A percentile compares a stretch with the other conserved stretches of the same genome.
Evolutionary conservation across 805 yeast species (phyloP).

Genomic region (Candida chauliodis): DNA sequence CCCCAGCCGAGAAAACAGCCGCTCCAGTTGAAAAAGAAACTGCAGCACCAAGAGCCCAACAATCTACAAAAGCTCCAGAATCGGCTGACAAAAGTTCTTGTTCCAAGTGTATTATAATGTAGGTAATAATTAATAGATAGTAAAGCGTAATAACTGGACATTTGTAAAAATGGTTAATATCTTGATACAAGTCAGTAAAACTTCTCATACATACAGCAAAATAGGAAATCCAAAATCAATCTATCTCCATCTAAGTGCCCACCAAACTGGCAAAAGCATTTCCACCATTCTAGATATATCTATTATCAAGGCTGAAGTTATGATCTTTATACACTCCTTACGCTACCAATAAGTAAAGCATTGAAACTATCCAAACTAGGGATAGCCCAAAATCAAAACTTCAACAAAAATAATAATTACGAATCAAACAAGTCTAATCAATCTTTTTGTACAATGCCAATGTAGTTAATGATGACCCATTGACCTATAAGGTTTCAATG

Average conservation of each 20-base stretch:
- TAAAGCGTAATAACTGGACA: too few relatives aligned
- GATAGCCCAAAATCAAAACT: not conserved
- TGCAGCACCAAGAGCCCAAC: constrained; percentile 10
- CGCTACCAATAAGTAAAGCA: not conserved
- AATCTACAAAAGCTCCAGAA: constrained; percentile 10
- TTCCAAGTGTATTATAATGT: constrained; percentile 9
- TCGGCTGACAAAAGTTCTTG: constrained; percentile 9
- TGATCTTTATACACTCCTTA: constrained; percentile 1
- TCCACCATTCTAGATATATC: too few relatives aligned
- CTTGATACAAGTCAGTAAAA: too few relatives aligned
- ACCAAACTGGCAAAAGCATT: too few relatives aligned
- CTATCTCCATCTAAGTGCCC: too few relatives aligned
- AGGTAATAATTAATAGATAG: constrained; percentile 1
- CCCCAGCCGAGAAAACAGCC: not conserved
- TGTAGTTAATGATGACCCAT: not conserved
- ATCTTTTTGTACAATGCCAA: too few relatives aligned
- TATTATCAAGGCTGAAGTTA: too few relatives aligned
- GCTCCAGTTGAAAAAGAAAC: constrained; percentile 5
- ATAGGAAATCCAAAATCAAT: too few relatives aligned
- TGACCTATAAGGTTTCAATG: not conserved
- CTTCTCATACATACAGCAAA: too few relatives aligned
- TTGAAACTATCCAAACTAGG: constrained; percentile 1
- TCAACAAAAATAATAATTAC: not conserved
- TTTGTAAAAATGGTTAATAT: too few relatives aligned
- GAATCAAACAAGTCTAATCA: not conserved